Base-by-base conservation (phyloP, 2,329 filamentous ascomycete species). In the Coniella vitis region DNA sequence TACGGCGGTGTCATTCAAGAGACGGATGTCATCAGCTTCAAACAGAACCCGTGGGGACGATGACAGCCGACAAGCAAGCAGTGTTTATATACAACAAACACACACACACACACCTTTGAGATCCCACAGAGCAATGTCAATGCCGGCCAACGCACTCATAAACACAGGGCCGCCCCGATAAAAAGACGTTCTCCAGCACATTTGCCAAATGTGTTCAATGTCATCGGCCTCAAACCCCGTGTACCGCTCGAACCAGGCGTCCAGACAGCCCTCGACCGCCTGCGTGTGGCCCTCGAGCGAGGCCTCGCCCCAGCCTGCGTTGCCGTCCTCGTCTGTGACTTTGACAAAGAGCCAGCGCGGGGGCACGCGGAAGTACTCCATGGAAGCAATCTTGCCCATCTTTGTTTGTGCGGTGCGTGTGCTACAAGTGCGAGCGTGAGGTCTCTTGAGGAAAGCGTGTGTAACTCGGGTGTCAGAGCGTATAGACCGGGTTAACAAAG, bases 191-290 rank as follows among this genome's bases (percentile, higher is more conserved):
- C 83, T 72, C 74, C 78, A 85, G 39, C 74, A 72, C 58, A 73
- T 73, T 61, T 84, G 81, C 83, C 83, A 86, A 49, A 86, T 78
- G 57, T 85, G 79, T 59, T 86, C 82, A 54, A 86, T 86, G 48
- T 84, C 74, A 12, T 84, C 78, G 44, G 81, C 81, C 59, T 84
- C 79, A 55, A 78, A 72, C 3, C 79, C 81, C 16, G 72, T 64
- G 54, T 80, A 75, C 38, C 78, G 66, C 40, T 73, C 70, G 45
- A 69, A 73, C 60, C 80, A 77, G 25, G 78, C 79, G 60, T 83
- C 75, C 32, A 85, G 63, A 40, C 78, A 76, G 3, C 82, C 82
- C 61, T 85, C 81, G 2, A 85, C 77, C 16, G 80, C 80, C 55
- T 81, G 71, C 1, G 76, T 78, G 56, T 85, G 81, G 0, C 81